phyloP scores from a whole-genome alignment of 805 yeast genomes.

The Blastobotrys robertii region DNA sequence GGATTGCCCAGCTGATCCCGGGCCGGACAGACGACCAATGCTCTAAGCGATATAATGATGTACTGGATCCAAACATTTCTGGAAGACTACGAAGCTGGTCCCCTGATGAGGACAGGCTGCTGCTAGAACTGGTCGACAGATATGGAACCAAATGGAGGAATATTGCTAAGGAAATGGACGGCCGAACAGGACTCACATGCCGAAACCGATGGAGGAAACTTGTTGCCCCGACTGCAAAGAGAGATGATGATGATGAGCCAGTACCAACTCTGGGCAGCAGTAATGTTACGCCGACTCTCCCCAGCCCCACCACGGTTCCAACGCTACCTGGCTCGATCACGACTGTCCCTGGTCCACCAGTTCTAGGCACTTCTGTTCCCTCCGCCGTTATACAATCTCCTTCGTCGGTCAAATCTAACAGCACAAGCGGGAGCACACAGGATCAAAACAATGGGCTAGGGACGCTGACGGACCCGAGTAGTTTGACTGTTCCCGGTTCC shows the following conservation, averaged over 20 bases:
- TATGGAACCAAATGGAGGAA: slow-evolving; percentile 88
- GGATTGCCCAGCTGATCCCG: slow-evolving; percentile 61
- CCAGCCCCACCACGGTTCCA: neutral
- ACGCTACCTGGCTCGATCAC: too few relatives aligned
- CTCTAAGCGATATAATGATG: slow-evolving; percentile 83
- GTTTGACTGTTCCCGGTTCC: neutral
- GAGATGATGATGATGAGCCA: slow-evolving; percentile 9
- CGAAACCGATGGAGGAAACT: slow-evolving; percentile 88
- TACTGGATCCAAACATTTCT: slow-evolving; percentile 69
- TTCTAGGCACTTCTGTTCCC: neutral
- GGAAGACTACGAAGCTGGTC: slow-evolving; percentile 77
- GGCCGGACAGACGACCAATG: slow-evolving; percentile 95
- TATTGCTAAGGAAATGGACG: slow-evolving; percentile 57
- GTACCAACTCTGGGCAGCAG: neutral
- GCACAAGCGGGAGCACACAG: neutral
- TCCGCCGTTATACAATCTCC: neutral
- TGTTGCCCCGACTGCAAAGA: slow-evolving; percentile 31
- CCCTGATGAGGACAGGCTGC: slow-evolving; percentile 58
- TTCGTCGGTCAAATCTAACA: neutral
- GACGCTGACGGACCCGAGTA: neutral
- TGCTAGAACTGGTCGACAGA: slow-evolving; percentile 56
- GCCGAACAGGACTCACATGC: slow-evolving; percentile 82
- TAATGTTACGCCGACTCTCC: neutral
- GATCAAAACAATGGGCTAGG: too few relatives aligned
- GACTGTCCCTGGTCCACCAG: too few relatives aligned